These are phyloP conservation scores for Pestalotiopsis sp. DNA, from an alignment of 2,329 filamentous ascomycete genomes.

Conservation along the genomic window DNA sequence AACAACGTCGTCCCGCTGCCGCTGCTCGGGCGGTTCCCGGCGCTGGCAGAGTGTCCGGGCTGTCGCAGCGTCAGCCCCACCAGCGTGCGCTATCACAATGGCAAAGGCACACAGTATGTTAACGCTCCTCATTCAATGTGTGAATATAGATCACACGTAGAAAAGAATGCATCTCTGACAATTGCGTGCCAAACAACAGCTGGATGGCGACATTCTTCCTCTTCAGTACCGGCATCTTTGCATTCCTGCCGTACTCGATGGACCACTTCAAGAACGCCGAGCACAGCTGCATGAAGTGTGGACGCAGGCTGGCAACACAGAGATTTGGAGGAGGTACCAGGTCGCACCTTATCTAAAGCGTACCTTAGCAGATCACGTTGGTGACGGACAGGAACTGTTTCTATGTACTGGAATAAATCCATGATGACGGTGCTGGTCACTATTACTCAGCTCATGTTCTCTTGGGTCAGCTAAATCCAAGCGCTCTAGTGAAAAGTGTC, in stretches of 20 bases:
- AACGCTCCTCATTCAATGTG: too few species aligned
- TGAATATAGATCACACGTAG: too few species aligned
- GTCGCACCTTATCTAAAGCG: neutral
- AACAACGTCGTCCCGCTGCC: neutral
- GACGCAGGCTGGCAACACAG: neutral
- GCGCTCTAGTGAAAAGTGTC: too few species aligned
- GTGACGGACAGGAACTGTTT: too few species aligned
- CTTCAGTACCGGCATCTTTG: neutral
- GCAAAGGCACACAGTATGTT: slow-evolving; percentile 2
- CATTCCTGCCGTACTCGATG: neutral
- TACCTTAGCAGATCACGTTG: too few species aligned
- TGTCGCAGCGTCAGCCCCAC: neutral
- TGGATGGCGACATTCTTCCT: slow-evolving; percentile 4
- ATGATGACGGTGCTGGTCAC: too few species aligned
- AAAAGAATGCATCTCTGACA: neutral
- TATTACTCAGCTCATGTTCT: too few species aligned
- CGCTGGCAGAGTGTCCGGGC: neutral
- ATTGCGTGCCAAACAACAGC: neutral
- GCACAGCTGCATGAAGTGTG: slow-evolving; percentile 4
- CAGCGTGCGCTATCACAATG: neutral
- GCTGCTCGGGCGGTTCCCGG: neutral
- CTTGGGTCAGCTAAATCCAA: too few species aligned
- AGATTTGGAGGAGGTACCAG: neutral
- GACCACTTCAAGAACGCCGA: slow-evolving; percentile 7
- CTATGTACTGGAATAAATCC: too few species aligned